Evolutionary conservation across 2,329 filamentous ascomycete genomes (phyloP).

Genomic region (Paramyrothecium roridum): DNA sequence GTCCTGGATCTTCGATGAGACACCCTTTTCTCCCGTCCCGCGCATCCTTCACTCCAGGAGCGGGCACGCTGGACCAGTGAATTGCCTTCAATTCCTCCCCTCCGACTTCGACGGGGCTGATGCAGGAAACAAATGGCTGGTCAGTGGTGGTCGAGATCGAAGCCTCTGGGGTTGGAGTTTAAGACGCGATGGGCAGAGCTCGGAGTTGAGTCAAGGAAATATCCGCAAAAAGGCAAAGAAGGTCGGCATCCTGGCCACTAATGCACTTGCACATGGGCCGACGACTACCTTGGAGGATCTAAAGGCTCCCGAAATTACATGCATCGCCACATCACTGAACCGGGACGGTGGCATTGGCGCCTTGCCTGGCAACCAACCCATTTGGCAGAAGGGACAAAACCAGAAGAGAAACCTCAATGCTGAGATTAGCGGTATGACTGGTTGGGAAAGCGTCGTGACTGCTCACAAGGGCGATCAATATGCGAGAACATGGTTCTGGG

Average conservation of each 20-base stretch:
- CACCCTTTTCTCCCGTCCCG: slow-evolving; percentile 82
- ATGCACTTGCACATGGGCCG: slow-evolving; percentile 54
- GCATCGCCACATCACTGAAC: slow-evolving; percentile 87
- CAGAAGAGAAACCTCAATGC: slow-evolving; percentile 64
- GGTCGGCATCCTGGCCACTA: slow-evolving; percentile 63
- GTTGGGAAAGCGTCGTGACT: slow-evolving; percentile 96
- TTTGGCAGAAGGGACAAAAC: slow-evolving; percentile 77
- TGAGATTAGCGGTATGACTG: slow-evolving; percentile 73
- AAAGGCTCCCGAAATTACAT: slow-evolving; percentile 89
- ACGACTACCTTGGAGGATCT: slow-evolving; percentile 68
- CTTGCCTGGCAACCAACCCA: slow-evolving; percentile 69
- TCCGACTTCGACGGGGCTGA: slow-evolving; percentile 87
- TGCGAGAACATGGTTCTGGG: slow-evolving; percentile 98
- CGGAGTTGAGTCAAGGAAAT: slow-evolving; percentile 87
- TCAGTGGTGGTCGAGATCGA: slow-evolving; percentile 84
- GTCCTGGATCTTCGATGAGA: slow-evolving; percentile 94
- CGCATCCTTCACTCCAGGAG: slow-evolving; percentile 81
- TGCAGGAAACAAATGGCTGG: slow-evolving; percentile 85
- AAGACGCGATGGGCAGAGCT: slow-evolving; percentile 88
- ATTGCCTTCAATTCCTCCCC: slow-evolving; percentile 78
- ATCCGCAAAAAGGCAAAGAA: slow-evolving; percentile 89
- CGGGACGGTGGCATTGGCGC: slow-evolving; percentile 92
- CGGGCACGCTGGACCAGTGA: slow-evolving; percentile 85
- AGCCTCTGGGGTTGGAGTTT: slow-evolving; percentile 97
- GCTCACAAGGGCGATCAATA: slow-evolving; percentile 82